Base-by-base conservation (phyloP, 805 yeast genomes). In the Ascoidea tarda region DNA sequence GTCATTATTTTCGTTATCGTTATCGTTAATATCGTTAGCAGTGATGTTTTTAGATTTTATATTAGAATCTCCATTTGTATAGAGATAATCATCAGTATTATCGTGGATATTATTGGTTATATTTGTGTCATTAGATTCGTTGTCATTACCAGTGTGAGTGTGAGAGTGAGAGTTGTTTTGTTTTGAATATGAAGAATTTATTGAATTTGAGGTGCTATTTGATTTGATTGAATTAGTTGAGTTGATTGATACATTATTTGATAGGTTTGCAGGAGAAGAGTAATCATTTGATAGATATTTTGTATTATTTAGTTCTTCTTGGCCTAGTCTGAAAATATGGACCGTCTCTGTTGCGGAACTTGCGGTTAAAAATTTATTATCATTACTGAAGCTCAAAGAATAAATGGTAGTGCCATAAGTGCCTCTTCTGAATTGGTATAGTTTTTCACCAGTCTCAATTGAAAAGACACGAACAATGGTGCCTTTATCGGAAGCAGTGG, bases 331-430 rank as follows among this genome's bases (percentile, higher is more conserved):
- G 72, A 91, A 93, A 46, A 93, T 80, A 66, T 93, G 99, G 28
- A 93, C 90, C 0, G 99, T 93, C 48, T 87, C 95, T 21, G 95
- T 87, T 2, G 95, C 80, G 32, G 95, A 84, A 8, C 91, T 79
- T 32, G 91, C 96, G n/a, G 87, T 78, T 33, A 93, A 70, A 56
- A 84, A 77, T 14, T 74, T 73, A 55, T 85, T 82, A 57, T 85
- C 84, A 32, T 73, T 69, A 56, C 87, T 84, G 67, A 93, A 93
- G 45, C 79, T 74, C 57, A 93, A 71, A 8, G 95, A 83, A 59
- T 79, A 80, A 16, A 93, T 86, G 56, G 73, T 76, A 1, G 97
- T 86, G 3, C 87, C 86, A 63, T 90, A 90, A 1, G 91, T 81
- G 0, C 95, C 95, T 63, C 95, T 73, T 61, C 95, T 71, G 61